phyloP scores from a whole-genome alignment of 2,329 filamentous ascomycete genomes.

The Coniochaeta pulveracea region DNA sequence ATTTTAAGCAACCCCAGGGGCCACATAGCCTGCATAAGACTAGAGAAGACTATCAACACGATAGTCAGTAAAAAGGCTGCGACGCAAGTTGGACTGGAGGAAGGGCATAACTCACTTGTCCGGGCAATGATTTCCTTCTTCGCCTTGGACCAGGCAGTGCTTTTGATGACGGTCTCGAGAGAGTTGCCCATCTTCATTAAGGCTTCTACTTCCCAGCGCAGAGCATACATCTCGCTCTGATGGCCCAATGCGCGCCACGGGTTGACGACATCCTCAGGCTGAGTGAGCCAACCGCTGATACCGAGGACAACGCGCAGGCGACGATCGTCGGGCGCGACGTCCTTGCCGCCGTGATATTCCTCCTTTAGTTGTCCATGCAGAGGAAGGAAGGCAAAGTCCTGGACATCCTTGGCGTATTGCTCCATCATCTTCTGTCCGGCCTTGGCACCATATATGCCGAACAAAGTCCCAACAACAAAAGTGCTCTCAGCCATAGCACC shows the following conservation, averaged over 20 bases:
- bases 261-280: slow-evolving; percentile 58
- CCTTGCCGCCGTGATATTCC: slow-evolving; percentile 35
- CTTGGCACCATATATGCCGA: slow-evolving; percentile 79
- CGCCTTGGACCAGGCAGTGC: slow-evolving; percentile 68
- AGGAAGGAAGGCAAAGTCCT: slow-evolving; percentile 80
- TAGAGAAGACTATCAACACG: slow-evolving; percentile 34
- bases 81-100: background rate
- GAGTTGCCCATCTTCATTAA: slow-evolving; percentile 68
- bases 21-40: slow-evolving; percentile 48
- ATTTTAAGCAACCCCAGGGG: slow-evolving; percentile 53
- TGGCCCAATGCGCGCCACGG: slow-evolving; percentile 70
- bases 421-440: slow-evolving; percentile 85
- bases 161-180: slow-evolving; percentile 67
- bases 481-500: slow-evolving; percentile 71
- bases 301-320: slow-evolving; percentile 74
- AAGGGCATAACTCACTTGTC: slow-evolving; percentile 28
- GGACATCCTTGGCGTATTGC: slow-evolving; percentile 72
- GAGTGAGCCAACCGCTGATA: slow-evolving; percentile 70
- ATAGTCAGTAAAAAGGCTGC: slow-evolving; percentile 4
- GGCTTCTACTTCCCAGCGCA: slow-evolving; percentile 74
- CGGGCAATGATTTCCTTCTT: slow-evolving; percentile 34
- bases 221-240: slow-evolving; percentile 66
- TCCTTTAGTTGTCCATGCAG: slow-evolving; percentile 39
- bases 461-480: slow-evolving; percentile 71
- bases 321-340: slow-evolving; percentile 44